Evolutionary conservation across 805 yeast genomes (phyloP).

Genomic region (Sugiyamaella lignohabitans): DNA sequence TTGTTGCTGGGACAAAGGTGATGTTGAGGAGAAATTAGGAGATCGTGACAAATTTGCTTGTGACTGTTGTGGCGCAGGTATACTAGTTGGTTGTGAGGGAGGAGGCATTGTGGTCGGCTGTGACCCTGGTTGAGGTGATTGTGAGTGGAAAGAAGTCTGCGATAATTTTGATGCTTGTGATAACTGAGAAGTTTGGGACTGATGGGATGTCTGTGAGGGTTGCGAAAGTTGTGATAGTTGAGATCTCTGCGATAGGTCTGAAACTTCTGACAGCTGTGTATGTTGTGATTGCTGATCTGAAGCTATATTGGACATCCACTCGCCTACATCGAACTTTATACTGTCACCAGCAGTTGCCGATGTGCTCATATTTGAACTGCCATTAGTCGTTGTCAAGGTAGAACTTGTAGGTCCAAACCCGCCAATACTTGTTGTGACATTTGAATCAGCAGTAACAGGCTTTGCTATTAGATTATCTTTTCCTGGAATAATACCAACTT

Average conservation of each 20-base stretch:
- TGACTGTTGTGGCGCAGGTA: no score
- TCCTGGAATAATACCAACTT: not conserved
- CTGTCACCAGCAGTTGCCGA: not conserved
- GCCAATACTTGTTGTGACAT: no score
- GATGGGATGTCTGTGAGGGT: not conserved
- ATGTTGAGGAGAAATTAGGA: not conserved
- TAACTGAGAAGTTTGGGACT: not conserved
- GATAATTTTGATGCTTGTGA: not conserved
- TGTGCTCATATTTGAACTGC: no score
- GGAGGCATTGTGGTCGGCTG: not conserved
- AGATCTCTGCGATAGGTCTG: not conserved
- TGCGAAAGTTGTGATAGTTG: not conserved
- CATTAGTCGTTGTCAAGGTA: no score
- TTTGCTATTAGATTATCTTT: no score
- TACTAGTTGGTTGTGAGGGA: not conserved
- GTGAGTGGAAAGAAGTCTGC: not conserved
- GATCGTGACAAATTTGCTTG: not conserved
- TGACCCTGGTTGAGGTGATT: not conserved
- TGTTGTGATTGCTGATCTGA: constrained; percentile 3
- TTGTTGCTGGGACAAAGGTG: not conserved
- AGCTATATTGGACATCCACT: not conserved
- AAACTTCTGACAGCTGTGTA: not conserved
- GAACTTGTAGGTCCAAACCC: no score
- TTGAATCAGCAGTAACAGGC: no score
- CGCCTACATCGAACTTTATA: not conserved